Evolutionary conservation across 768 basidiomycete species (phyloP).

Genomic region (Lentinus brumalis): DNA sequence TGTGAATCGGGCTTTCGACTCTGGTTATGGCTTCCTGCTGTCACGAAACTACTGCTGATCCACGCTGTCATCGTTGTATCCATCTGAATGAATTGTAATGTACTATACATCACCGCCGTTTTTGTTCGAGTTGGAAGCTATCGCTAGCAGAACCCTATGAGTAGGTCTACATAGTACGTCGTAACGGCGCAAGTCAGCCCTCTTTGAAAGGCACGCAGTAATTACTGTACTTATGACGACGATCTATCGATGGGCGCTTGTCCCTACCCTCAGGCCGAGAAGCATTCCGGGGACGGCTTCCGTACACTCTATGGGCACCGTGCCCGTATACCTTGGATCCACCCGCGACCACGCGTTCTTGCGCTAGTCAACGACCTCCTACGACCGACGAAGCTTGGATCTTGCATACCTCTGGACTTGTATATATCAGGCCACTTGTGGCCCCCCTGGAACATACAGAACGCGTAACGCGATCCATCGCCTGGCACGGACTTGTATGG

Average conservation of each 20-base stretch:
- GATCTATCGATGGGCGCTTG: neutral
- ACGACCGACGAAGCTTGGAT: neutral
- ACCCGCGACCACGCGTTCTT: neutral
- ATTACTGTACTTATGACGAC: too few species aligned
- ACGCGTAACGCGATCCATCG: conserved; percentile 12
- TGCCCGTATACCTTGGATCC: neutral
- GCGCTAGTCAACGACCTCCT: neutral
- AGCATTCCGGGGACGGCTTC: conserved; percentile 13
- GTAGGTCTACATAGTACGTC: neutral
- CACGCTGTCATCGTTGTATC: conserved; percentile 9
- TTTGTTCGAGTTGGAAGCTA: too few species aligned
- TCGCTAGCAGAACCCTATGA: too few species aligned
- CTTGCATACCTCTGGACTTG: neutral
- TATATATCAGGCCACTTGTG: neutral
- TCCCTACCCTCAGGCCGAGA: conserved; percentile 12
- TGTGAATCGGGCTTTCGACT: neutral
- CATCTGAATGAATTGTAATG: conserved; percentile 4
- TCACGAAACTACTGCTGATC: conserved; percentile 12
- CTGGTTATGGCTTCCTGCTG: conserved; percentile 1
- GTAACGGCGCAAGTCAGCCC: neutral
- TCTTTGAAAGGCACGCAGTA: too few species aligned
- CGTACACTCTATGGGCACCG: neutral
- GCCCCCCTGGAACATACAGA: neutral
- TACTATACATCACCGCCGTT: neutral
- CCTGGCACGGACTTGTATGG: conserved; percentile 14